Percentiles rank a stretch among this genome's conserved stretches.
Conservation (phyloP, 1,284 basidiomycete genomes). For the Pseudomicrostroma phylloplanum region DNA sequence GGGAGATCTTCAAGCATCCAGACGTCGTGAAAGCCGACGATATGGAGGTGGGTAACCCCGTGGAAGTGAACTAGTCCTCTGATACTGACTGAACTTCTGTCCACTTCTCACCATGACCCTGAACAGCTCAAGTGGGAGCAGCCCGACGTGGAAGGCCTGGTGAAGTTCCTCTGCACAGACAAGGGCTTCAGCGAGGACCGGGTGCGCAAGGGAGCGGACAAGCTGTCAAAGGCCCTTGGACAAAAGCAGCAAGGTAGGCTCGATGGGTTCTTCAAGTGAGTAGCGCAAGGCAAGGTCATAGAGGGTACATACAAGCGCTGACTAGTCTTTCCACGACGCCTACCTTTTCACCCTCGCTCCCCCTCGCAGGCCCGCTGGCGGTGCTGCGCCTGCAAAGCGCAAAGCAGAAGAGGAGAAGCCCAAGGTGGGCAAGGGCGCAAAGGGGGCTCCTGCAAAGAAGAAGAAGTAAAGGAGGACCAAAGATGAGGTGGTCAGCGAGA, state of each 20-base stretch:
- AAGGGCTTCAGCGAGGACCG: conserved; percentile 99
- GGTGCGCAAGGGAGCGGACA: conserved; percentile 88
- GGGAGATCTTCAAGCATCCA: conserved; percentile 78
- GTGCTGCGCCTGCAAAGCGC: not conserved
- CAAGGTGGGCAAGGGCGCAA: conserved; percentile 1
- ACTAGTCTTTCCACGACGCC: not conserved
- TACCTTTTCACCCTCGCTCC: not conserved
- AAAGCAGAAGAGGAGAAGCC: not conserved
- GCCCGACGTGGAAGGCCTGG: conserved; percentile 86
- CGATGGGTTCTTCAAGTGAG: conserved; percentile 74
- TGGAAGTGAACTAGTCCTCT: not conserved
- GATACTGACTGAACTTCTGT: not conserved
- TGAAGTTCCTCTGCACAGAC: conserved; percentile 86
- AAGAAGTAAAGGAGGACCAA: not conserved
- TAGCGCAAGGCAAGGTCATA: not conserved
- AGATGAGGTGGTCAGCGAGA: too few species aligned
- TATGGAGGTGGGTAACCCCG: conserved; percentile 58
- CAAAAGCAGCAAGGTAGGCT: conserved; percentile 93
- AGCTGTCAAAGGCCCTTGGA: conserved; percentile 76
- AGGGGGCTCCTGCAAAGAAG: not conserved
- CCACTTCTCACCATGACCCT: conserved; percentile 43
- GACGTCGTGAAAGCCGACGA: conserved; percentile 80
- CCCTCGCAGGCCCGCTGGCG: not conserved
- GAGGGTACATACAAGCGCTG: not conserved
- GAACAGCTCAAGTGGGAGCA: conserved; percentile 77